Base-by-base conservation (phyloP, 2,329 filamentous ascomycete species). In the Xylariaceae sp. region DNA sequence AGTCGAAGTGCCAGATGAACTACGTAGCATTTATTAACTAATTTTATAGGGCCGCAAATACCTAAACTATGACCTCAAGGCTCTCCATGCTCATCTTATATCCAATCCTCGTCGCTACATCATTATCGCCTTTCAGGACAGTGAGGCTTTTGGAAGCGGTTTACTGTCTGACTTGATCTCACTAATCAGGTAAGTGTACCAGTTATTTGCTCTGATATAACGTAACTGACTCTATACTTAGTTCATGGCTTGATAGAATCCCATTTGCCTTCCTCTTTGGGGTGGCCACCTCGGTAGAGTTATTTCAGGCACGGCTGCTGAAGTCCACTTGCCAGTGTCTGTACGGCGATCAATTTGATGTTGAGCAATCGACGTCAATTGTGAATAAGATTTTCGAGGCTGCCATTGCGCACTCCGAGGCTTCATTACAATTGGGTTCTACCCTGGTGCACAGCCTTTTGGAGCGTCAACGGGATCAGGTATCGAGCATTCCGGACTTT, bases 271-370 rank as follows among this genome's bases (percentile, higher is more conserved):
- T 92, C 1, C 76, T 96, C 1, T 90, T 95, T 65, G 90, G 90
- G 42, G 83, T 96, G 52, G 90, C 90, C 23, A 95, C 91, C 0
- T 93, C 90, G 1, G 84, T 92, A 32, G 89, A 93, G 61, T 83
- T 91, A 32, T 87, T 95, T 57, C 88, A 92, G 68, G 87, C 89
- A 49, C 82, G 90, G 16, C 76, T 95, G 18, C 80, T 89, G 23
- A 88, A 88, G 67, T 82, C 83, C 14, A 87, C 88, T 1, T 84
- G 88, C 59, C 84, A 85, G 47, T 81, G 81, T 57, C 78, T 95
- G 1, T 79, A 87, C 48, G 90, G 90, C 4, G 81, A 83, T 19
- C 85, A 91, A 61, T 93, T 95, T 61, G 88, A 93, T 68, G 88
- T 91, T 18, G 89, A 88, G 19, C 88, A 90, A 63, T 87, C 88